Evolutionary conservation across 1,139 yeast genomes (phyloP), one percentile per base, ranked within the genome.

Genomic region (Debaryomyces nepalensis): DNA sequence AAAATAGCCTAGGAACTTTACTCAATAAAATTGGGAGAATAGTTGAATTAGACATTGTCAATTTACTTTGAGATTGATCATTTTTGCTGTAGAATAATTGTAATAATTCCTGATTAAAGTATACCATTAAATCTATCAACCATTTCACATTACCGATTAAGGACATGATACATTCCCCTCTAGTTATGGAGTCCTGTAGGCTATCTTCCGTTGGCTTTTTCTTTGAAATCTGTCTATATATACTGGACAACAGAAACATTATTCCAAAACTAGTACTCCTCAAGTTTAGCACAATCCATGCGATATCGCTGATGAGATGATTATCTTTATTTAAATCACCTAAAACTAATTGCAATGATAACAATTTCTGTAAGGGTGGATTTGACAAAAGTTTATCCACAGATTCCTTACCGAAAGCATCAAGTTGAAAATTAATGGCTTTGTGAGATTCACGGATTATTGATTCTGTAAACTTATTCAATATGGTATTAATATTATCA

Each of bases 91-190:
- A 54, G 14, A 65, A 50, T 16, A 73, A 54, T 39, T 72, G 75
- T 14, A 79, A 63, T 16, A 89, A 59, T 50, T 88, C 95, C 57
- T 88, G 95, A 44, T 81, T 79, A 35, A 85, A 59, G 47, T 77
- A 79, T 0, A 81, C 77, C 52, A 87, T 69, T 44, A 87, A 73
- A 56, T 88, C 96, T 31, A 86, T 71, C 45, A 84, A 73, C 95
- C 96, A 89, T 51, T 87, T 75, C n/a, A 84, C 76, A 31, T 82
- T 77, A 0, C 96, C 96, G 15, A 86, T 61, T 40, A 85, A 71
- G 14, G 86, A 77, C 43, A 82, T 64, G 5, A 84, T 70, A 46
- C 81, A 68, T 56, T 82, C 81, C 38, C 82, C 79, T 53, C 86
- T 61, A 42, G 76, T 68, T 12, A 77, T 72, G 0, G 82, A 73